Evolutionary conservation across 2,329 filamentous ascomycete species (phyloP), one percentile per base, ranked within the genome.

Genomic region (Graphilbum sp.): DNA sequence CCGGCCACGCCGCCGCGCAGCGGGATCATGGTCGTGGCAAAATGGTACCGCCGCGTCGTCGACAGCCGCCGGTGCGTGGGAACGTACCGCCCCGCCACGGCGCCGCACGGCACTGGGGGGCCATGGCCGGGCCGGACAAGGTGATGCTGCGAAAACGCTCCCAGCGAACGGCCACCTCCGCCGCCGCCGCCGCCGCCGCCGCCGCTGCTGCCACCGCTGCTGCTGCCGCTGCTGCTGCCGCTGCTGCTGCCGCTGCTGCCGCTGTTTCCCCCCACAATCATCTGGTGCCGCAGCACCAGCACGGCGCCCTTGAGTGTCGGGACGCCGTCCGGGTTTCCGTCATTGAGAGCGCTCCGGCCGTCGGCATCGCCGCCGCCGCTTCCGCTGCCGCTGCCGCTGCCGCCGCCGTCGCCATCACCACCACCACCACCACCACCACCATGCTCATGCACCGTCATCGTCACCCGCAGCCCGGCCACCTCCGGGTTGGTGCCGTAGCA

Each of bases 401-500:
- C 34, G n/a, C 18, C 23, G 13, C 12, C 29, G 12, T 5, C 33
- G 13, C 27, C n/a, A n/a, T n/a, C n/a, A n/a, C 24, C 31, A n/a
- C 15, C 27, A 11, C 33, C 18, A 7, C 5, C 5, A 16, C 2
- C 34, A 13, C 18, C 23, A 9, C 12, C 29, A 8, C 3, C 33
- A 17, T 20, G 36, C 17, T 43, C 35, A 9, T 37, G 37, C n/a
- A 46, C 34, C 8, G 44, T 44, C 45, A 47, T 42, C 10, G 45
- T 47, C 18, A 47, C 45, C 5, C 45, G 45, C 38, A 47, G 35
- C 8, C 45, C 45, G 1, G 30, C 6, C 3, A 44, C 13, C 9
- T 46, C 42, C 2, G 44, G 32, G 40, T 45, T 41, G 3, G 45
- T 45, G 10, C 44, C 44, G 19, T 43, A 47, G 35, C 44, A 45